Conservation (phyloP, 139 green algal genomes). For the Edaphochlamys debaryana region DNA sequence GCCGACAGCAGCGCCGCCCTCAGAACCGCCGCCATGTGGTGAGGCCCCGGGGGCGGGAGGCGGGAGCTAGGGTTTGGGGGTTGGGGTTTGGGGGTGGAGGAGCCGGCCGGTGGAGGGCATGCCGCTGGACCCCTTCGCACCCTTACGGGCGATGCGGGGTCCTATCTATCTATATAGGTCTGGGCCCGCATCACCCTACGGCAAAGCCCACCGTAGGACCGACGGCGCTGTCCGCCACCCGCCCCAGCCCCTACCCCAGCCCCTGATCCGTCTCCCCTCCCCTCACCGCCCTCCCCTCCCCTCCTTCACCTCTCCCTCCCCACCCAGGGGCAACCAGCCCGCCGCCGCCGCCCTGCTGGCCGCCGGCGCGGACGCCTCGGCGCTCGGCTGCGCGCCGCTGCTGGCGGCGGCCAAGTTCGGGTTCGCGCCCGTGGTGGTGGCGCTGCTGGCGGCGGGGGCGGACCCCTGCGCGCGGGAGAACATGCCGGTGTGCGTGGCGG, state of each 20-base stretch:
- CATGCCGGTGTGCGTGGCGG: not conserved
- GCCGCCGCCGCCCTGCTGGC: not conserved
- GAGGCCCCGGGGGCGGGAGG: not conserved
- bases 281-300: not conserved
- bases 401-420: not conserved
- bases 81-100: not conserved
- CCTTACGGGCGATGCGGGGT: too few species aligned
- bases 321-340: not conserved
- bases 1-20: not conserved
- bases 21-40: not conserved
- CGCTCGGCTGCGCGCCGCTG: not conserved
- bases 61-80: too few species aligned
- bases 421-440: not conserved
- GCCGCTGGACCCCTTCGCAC: too few species aligned
- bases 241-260: too few species aligned
- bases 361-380: not conserved
- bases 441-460: slow-evolving; percentile 1
- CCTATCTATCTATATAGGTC: too few species aligned
- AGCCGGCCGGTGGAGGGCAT: not conserved
- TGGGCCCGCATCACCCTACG: too few species aligned
- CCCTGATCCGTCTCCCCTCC: too few species aligned
- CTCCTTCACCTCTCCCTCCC: not conserved
- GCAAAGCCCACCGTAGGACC: too few species aligned
- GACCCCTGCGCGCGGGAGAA: not conserved
- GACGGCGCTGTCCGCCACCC: too few species aligned